phyloP scores from a whole-genome alignment of 163 green algal species.

The Chlamydomonas reinhardtii region DNA sequence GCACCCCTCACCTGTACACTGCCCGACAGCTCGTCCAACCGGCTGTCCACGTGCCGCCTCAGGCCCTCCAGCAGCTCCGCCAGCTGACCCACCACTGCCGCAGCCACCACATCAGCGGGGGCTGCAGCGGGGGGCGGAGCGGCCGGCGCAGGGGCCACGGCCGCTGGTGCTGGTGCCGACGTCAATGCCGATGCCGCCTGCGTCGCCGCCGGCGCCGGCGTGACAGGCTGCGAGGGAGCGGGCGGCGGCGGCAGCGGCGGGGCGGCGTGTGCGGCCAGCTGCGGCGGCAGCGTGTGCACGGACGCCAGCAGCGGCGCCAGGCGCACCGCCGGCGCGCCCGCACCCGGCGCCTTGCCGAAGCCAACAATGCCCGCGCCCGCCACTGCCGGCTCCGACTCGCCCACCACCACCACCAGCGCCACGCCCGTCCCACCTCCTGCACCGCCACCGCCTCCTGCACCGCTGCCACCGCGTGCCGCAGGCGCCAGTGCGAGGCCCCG shows the following conservation, averaged over 20 bases:
- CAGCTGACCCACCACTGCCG: slow-evolving; percentile 1
- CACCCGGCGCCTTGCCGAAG: not conserved
- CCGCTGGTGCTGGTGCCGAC: not conserved
- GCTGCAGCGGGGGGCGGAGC: not conserved
- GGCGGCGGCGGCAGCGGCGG: not conserved
- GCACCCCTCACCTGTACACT: slow-evolving; percentile 5
- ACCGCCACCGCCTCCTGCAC: not conserved
- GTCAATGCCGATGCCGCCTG: not conserved
- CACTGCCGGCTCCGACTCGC: not conserved
- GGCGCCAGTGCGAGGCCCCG: slow-evolving; percentile 9
- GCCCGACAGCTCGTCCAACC: slow-evolving; percentile 24
- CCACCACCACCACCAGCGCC: slow-evolving; percentile 24
- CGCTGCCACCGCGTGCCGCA: not conserved
- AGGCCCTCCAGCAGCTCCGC: slow-evolving; percentile 15
- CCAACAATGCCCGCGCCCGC: slow-evolving; percentile 12
- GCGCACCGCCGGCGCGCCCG: not conserved
- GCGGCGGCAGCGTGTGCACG: slow-evolving; percentile 14
- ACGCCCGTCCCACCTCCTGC: not conserved
- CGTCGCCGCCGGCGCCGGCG: not conserved
- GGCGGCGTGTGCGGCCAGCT: not conserved
- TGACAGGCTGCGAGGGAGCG: not conserved
- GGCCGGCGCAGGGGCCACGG: not conserved
- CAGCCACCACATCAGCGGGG: slow-evolving; percentile 1
- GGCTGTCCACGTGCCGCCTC: slow-evolving; percentile 15
- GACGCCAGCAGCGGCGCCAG: slow-evolving; percentile 8